phyloP scores from a whole-genome alignment of 495 filamentous ascomycete genomes.

The Parathielavia appendiculata region DNA sequence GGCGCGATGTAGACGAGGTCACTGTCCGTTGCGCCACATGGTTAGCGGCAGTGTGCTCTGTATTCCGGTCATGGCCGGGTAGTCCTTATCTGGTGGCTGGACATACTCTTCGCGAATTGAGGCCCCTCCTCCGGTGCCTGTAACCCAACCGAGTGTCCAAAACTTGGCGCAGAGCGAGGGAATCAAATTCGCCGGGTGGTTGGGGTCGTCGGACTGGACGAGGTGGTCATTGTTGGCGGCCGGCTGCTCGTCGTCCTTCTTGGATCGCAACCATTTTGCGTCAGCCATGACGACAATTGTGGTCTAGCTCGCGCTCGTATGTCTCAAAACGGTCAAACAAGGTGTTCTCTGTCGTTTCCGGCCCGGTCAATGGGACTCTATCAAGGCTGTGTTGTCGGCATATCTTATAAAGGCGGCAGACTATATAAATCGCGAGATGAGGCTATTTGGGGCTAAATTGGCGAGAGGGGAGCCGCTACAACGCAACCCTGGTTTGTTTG shows the following conservation, averaged over 20 bases:
- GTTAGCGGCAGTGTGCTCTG: neutral
- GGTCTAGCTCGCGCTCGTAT: neutral
- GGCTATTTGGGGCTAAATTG: constrained; percentile 37
- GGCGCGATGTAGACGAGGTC: constrained; percentile 92
- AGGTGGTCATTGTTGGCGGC: constrained; percentile 65
- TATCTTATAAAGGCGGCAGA: constrained; percentile 21
- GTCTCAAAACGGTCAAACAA: neutral
- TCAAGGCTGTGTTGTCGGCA: constrained; percentile 8
- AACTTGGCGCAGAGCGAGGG: constrained; percentile 88
- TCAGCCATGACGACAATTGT: neutral
- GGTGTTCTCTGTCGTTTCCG: neutral
- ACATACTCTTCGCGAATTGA: constrained; percentile 64
- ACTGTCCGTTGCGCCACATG: constrained; percentile 33
- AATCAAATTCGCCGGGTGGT: constrained; percentile 93
- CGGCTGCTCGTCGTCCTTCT: too few species aligned
- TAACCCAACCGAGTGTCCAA: constrained; percentile 94
- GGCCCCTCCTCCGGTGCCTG: constrained; percentile 89
- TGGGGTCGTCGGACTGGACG: constrained; percentile 61
- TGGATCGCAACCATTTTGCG: too few species aligned
- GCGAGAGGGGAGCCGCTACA: constrained; percentile 13
- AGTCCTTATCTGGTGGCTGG: neutral
- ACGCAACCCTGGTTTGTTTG: too few species aligned
- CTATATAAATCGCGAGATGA: constrained; percentile 24
- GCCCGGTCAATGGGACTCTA: neutral
- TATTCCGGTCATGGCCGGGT: constrained; percentile 4